These are phyloP conservation scores for Omphalotus olearius DNA, from an alignment of 1,284 basidiomycete species.

Conservation along the genomic window DNA sequence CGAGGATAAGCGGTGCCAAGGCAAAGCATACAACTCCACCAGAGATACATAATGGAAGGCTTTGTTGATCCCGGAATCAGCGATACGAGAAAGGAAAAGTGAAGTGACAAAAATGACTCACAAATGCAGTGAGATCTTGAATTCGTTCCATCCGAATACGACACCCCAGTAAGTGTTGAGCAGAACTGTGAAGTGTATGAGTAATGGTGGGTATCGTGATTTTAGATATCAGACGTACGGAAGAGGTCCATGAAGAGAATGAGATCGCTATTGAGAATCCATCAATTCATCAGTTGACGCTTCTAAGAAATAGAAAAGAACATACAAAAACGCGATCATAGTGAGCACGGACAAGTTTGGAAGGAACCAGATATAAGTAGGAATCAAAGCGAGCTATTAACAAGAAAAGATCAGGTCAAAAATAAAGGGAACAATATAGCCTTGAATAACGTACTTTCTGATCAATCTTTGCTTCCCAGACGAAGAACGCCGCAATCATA, in stretches of 20 bases:
- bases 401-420: too few relatives aligned
- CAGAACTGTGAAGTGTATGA: constrained; percentile 15
- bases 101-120: constrained; percentile 18
- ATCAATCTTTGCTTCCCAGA: neutral
- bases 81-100: neutral
- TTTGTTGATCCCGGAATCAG: neutral
- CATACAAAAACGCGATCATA: neutral
- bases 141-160: constrained; percentile 33
- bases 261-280: too few relatives aligned
- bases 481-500: neutral
- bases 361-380: neutral
- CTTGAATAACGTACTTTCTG: too few relatives aligned
- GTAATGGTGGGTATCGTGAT: too few relatives aligned
- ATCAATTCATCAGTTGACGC: too few relatives aligned
- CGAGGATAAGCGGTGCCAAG: neutral
- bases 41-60: constrained; percentile 5
- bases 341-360: constrained; percentile 1
- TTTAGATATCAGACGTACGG: too few relatives aligned
- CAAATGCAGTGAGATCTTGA: constrained; percentile 36
- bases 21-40: neutral
- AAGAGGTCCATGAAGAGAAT: too few relatives aligned
- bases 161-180: constrained; percentile 36
- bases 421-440: too few relatives aligned
- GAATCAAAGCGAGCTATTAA: neutral
- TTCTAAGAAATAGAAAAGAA: too few relatives aligned